Percentiles rank a stretch among this genome's conserved stretches.
These are phyloP conservation scores for Zygoascus tannicola DNA, from an alignment of 805 yeast genomes.

Conservation along the genomic window DNA sequence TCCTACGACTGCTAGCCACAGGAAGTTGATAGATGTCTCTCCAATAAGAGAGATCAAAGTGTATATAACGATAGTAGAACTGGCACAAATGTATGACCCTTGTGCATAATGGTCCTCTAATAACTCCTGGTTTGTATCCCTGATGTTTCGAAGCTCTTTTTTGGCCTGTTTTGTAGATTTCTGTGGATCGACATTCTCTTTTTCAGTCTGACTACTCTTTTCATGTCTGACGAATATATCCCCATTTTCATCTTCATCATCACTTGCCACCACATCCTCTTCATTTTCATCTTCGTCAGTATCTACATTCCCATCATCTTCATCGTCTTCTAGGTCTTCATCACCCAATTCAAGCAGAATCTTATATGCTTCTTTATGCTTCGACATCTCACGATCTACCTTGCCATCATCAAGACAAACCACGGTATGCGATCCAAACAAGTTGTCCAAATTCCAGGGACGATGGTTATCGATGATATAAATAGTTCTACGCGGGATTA, in stretches of 20 bases:
- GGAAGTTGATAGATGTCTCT: constrained; percentile 53
- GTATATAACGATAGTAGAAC: constrained; percentile 72
- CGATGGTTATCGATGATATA: constrained; percentile 87
- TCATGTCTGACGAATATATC: constrained; percentile 11
- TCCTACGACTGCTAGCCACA: constrained; percentile 89
- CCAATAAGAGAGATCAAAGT: constrained; percentile 74
- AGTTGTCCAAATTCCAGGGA: constrained; percentile 93
- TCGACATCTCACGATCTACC: constrained; percentile 46
- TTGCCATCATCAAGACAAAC: constrained; percentile 80
- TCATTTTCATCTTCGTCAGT: constrained; percentile 18
- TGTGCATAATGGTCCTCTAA: constrained; percentile 72
- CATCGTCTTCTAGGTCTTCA: constrained; percentile 31
- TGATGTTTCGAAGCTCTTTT: constrained; percentile 11
- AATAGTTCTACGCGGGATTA: constrained; percentile 39
- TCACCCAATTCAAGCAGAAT: constrained; percentile 29
- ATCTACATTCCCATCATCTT: constrained; percentile 21
- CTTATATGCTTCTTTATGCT: constrained; percentile 56
- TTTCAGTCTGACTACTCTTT: constrained; percentile 12
- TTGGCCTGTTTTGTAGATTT: constrained; percentile 9
- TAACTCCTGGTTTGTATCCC: constrained; percentile 32
- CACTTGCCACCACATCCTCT: constrained; percentile 17
- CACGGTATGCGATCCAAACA: constrained; percentile 73
- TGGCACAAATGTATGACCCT: constrained; percentile 69
- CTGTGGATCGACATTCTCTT: constrained; percentile 7
- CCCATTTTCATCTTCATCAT: constrained; percentile 5